A percentile compares a stretch with the other conserved stretches of the same genome.
phyloP scores from a whole-genome alignment of 805 yeast species.

The Candida ascalaphidarum region DNA sequence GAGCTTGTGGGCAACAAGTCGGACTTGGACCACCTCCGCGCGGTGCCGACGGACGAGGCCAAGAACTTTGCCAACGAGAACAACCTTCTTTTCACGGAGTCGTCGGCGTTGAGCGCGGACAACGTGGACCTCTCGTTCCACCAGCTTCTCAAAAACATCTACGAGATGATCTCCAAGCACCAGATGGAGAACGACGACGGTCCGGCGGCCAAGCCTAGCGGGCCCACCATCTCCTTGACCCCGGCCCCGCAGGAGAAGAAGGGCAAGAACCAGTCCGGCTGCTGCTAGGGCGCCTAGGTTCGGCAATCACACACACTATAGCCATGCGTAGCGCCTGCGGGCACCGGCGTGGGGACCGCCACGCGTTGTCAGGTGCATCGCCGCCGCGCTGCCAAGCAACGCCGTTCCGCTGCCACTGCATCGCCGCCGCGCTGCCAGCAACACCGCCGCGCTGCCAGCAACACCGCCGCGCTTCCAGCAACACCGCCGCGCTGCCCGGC shows the following conservation, averaged over 20 bases:
- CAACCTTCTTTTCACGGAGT: slow-evolving; percentile 87
- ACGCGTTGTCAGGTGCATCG: neutral
- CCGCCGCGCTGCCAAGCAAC: neutral
- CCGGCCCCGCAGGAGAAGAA: slow-evolving; percentile 84
- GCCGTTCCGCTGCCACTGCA: no score
- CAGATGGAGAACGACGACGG: slow-evolving; percentile 82
- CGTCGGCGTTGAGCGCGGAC: slow-evolving; percentile 88
- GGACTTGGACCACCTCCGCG: slow-evolving; percentile 86
- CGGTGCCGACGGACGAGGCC: slow-evolving; percentile 97
- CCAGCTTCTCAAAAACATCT: slow-evolving; percentile 85
- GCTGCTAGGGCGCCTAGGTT: slow-evolving; percentile 44
- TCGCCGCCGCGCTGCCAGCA: no score
- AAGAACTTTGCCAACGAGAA: slow-evolving; percentile 90
- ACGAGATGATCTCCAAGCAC: slow-evolving; percentile 89
- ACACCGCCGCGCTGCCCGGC: no score
- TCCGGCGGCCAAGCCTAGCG: slow-evolving; percentile 48
- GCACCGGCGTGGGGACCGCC: neutral
- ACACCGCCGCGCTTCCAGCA: no score
- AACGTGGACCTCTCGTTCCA: slow-evolving; percentile 94
- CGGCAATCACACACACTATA: neutral
- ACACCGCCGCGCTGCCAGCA: no score
- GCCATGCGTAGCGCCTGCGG: neutral
- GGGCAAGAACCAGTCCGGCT: slow-evolving; percentile 46
- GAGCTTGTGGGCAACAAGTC: slow-evolving; percentile 90
- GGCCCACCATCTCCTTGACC: slow-evolving; percentile 83